Conservation (phyloP, 1,284 basidiomycete species). For the Naganishia sp. region DNA sequence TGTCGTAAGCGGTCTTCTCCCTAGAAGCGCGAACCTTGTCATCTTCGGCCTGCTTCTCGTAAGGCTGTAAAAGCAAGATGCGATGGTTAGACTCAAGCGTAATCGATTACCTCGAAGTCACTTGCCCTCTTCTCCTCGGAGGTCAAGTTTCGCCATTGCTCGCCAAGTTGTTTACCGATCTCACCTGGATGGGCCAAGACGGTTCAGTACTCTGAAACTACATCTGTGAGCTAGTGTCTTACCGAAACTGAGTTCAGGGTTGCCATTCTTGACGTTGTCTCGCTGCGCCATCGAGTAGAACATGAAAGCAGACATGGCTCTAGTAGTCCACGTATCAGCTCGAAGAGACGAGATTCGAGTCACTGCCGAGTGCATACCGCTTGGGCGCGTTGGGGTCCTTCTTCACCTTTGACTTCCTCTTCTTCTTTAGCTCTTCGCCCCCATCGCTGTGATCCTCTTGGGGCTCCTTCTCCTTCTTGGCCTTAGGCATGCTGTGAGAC, state of each 20-base stretch:
- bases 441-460: no score
- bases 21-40: constrained; percentile 33
- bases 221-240: neutral
- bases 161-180: constrained; percentile 31
- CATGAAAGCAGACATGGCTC: constrained; percentile 35
- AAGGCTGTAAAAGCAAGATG: constrained; percentile 17
- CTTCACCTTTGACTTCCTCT: constrained; percentile 23
- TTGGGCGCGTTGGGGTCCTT: constrained; percentile 35
- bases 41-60: constrained; percentile 33
- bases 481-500: constrained; percentile 31
- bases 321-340: neutral
- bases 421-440: neutral
- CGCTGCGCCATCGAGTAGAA: constrained; percentile 33
- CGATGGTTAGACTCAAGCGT: neutral
- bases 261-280: constrained; percentile 32
- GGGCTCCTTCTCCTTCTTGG: constrained; percentile 5
- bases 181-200: constrained; percentile 17
- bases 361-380: constrained; percentile 17
- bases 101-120: neutral
- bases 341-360: neutral
- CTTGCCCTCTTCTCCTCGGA: constrained; percentile 30
- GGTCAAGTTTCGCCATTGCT: constrained; percentile 31
- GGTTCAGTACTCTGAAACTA: neutral
- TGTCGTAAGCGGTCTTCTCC: constrained; percentile 30
- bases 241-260: constrained; percentile 32